Evolutionary conservation across 495 filamentous ascomycete genomes (phyloP).

Genomic region (Rostrohypoxylon terebratum): DNA sequence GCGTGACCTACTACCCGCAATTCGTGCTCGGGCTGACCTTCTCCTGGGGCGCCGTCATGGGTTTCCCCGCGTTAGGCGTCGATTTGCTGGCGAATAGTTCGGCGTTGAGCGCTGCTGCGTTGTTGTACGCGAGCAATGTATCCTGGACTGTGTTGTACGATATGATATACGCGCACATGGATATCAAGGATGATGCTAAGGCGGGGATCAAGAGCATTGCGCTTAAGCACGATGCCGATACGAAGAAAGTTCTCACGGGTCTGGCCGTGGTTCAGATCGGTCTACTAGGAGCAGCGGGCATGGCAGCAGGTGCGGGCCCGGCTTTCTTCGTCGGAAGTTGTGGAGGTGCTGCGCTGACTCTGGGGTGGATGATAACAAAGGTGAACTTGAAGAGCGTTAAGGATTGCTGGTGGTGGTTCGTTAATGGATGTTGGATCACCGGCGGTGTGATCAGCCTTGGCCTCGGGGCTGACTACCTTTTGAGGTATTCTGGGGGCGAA

Average conservation of each 20-base stretch:
- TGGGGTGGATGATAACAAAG: constrained; percentile 88
- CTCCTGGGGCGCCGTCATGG: constrained; percentile 97
- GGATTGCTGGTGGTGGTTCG: constrained; percentile 98
- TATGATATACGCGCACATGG: constrained; percentile 99
- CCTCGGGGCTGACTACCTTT: constrained; percentile 62
- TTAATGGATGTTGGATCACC: constrained; percentile 69
- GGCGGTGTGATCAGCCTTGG: constrained; percentile 65
- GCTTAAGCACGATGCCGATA: constrained; percentile 86
- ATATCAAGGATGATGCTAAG: constrained; percentile 92
- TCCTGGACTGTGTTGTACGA: constrained; percentile 97
- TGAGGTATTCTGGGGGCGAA: constrained; percentile 52
- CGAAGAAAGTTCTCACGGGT: constrained; percentile 84
- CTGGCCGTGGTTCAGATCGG: constrained; percentile 80
- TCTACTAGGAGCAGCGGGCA: constrained; percentile 82
- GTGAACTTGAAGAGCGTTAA: constrained; percentile 85
- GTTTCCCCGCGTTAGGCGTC: constrained; percentile 90
- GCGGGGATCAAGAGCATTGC: constrained; percentile 97
- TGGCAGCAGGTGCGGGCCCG: constrained; percentile 79
- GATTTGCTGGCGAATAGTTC: constrained; percentile 76
- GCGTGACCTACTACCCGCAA: constrained; percentile 95
- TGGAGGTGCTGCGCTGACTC: constrained; percentile 78
- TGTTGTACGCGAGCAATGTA: constrained; percentile 86
- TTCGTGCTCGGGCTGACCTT: constrained; percentile 92
- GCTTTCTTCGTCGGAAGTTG: constrained; percentile 87
- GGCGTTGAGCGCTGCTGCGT: constrained; percentile 73